Evolutionary conservation across 192 early-diverging fungal species (phyloP).

Genomic region (Coemansia asiatica): DNA sequence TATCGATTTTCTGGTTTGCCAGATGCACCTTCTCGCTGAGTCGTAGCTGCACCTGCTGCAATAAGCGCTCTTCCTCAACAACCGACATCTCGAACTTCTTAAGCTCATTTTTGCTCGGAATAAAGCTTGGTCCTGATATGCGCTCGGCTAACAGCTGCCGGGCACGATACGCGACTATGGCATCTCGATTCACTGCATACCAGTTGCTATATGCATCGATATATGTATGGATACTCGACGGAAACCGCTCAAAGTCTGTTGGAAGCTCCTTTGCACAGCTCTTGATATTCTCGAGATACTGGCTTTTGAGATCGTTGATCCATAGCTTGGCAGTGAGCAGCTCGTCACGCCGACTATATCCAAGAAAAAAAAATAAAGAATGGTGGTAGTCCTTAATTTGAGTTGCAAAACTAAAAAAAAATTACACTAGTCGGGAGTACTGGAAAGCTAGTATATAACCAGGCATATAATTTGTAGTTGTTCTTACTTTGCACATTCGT

Average conservation of each 20-base stretch:
- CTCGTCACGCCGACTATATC: constrained; percentile 46
- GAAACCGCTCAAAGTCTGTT: constrained; percentile 38
- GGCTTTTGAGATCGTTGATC: constrained; percentile 46
- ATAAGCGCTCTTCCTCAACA: constrained; percentile 46
- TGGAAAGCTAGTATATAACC: not conserved
- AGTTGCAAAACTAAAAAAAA: constrained; percentile 5
- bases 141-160: constrained; percentile 47
- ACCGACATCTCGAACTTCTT: constrained; percentile 50
- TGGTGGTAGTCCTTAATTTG: not conserved
- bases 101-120: constrained; percentile 41
- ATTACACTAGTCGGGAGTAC: not conserved
- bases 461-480: not conserved
- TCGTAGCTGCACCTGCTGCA: constrained; percentile 43
- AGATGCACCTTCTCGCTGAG: constrained; percentile 36
- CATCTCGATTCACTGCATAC: constrained; percentile 42
- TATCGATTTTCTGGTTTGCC: constrained; percentile 37
- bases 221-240: constrained; percentile 32
- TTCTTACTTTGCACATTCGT: constrained; percentile 48
- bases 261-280: constrained; percentile 36
- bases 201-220: constrained; percentile 37
- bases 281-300: constrained; percentile 38
- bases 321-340: constrained; percentile 43
- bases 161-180: constrained; percentile 39
- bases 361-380: not conserved
- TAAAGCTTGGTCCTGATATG: constrained; percentile 39